phyloP scores from a whole-genome alignment of 2,329 filamentous ascomycete species.

The Neofusicoccum laricinum region DNA sequence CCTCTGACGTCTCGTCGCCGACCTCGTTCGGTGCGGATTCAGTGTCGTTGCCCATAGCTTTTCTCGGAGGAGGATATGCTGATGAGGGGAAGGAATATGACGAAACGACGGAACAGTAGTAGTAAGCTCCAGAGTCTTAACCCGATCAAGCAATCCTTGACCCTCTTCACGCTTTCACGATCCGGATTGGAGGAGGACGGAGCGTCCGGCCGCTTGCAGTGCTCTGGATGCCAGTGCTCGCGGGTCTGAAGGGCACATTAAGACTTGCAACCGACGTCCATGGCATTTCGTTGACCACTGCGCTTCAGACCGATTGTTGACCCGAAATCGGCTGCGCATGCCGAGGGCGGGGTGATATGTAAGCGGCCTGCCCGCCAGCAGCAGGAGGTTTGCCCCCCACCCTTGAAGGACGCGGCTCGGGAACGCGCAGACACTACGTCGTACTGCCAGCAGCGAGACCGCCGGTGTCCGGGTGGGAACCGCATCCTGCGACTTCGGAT shows the following conservation, averaged over 20 bases:
- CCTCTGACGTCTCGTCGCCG: conserved; percentile 15
- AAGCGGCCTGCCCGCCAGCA: background rate
- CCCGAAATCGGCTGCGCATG: background rate
- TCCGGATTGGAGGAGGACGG: too few relatives aligned
- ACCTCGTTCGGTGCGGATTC: background rate
- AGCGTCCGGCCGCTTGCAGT: too few relatives aligned
- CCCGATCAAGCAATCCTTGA: background rate
- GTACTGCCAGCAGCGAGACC: too few relatives aligned
- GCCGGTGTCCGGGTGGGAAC: too few relatives aligned
- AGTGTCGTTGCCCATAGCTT: background rate
- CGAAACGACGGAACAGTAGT: background rate
- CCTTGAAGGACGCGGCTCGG: background rate
- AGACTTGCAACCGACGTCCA: background rate
- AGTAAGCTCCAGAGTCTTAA: background rate
- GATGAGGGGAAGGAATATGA: background rate
- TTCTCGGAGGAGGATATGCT: background rate
- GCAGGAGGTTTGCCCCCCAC: background rate
- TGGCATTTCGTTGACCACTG: too few relatives aligned
- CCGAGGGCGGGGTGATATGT: background rate
- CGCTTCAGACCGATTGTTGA: too few relatives aligned
- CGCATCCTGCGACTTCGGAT: too few relatives aligned
- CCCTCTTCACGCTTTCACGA: background rate
- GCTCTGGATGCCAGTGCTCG: too few relatives aligned
- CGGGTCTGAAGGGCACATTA: background rate
- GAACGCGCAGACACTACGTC: background rate